Base-by-base conservation (phyloP, 1,284 basidiomycete genomes). In the Naganishia sp. region DNA sequence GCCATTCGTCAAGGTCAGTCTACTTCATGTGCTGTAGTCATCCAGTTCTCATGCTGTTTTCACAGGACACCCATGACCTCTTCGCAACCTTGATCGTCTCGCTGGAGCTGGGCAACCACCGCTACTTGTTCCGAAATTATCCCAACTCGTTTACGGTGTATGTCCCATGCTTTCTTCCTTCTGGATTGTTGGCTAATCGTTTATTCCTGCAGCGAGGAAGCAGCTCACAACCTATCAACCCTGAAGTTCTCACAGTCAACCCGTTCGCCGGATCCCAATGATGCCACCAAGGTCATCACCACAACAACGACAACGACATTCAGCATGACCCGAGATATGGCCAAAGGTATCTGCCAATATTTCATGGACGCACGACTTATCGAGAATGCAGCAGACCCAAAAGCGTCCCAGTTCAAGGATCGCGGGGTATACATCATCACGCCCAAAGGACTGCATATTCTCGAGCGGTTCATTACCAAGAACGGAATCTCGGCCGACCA, bases 221-320 rank as follows among this genome's bases (percentile, higher is more conserved):
- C 95, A 9, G 92, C 91, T 18, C 85, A 87, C 75, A 98, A 99
- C 77, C 83, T 99, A 49, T 89, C 93, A 39, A 93, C 92, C 3
- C 88, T 99, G 77, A 97, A 98, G 80, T 99, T 99, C 79, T 95
- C 94, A 25, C 96, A 99, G 83, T 98, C 95, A 63, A 96, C 95
- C 81, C 92, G 96, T 72, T 90, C 92, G 67, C 92, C 94, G 73
- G 96, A 99, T 84, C 94, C 96, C 67, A 90, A 92, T 81, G 94
- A 99, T 81, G 93, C 94, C 69, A 87, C 90, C 79, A 88, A 95
- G 74, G 93, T 99, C 77, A 90, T 99, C 74, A 98, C 96, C 72
- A 99, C 95, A 1, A 99, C 96, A 0, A 99, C 96, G 6, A 99
- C 95, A 10, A 99, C 96, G 50, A 99, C 96, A 25, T 99, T 99